Evolutionary conservation across 371 early-diverging fungal species (phyloP).

Genomic region (Rhizopus sp.): DNA sequence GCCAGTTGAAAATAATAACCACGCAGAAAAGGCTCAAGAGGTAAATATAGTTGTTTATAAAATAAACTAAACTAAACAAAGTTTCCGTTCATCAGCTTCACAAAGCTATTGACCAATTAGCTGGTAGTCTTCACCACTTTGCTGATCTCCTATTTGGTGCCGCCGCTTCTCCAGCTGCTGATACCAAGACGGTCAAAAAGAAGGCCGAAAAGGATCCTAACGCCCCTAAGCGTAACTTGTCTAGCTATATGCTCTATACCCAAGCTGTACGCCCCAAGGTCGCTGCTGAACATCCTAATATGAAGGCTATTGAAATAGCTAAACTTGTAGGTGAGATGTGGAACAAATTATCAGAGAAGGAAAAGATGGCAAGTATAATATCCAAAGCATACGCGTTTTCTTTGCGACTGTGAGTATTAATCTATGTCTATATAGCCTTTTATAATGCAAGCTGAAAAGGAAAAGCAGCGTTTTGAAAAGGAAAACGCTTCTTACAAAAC

Average conservation of each 20-base stretch:
- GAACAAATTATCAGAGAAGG: slow-evolving; percentile 64
- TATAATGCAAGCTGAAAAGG: slow-evolving; percentile 21
- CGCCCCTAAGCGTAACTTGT: slow-evolving; percentile 80
- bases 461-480: slow-evolving; percentile 21
- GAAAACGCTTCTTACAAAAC: slow-evolving; percentile 12
- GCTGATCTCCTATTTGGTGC: not conserved
- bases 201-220: slow-evolving; percentile 61
- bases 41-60: not conserved
- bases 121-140: slow-evolving; percentile 2
- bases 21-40: not conserved
- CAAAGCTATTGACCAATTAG: not conserved
- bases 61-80: not conserved
- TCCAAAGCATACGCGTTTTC: not conserved
- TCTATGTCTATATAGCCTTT: slow-evolving; percentile 17
- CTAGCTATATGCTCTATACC: slow-evolving; percentile 80
- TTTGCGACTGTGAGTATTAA: not conserved
- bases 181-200: slow-evolving; percentile 5
- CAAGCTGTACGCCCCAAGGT: slow-evolving; percentile 69
- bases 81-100: not conserved
- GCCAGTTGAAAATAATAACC: not conserved
- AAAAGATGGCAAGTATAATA: slow-evolving; percentile 48
- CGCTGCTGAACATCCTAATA: slow-evolving; percentile 68
- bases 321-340: slow-evolving; percentile 80
- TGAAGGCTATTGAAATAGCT: slow-evolving; percentile 52
- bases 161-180: not conserved